phyloP scores from a whole-genome alignment of 352 stramenopile genomes.

The Globisporangium iwayamae region DNA sequence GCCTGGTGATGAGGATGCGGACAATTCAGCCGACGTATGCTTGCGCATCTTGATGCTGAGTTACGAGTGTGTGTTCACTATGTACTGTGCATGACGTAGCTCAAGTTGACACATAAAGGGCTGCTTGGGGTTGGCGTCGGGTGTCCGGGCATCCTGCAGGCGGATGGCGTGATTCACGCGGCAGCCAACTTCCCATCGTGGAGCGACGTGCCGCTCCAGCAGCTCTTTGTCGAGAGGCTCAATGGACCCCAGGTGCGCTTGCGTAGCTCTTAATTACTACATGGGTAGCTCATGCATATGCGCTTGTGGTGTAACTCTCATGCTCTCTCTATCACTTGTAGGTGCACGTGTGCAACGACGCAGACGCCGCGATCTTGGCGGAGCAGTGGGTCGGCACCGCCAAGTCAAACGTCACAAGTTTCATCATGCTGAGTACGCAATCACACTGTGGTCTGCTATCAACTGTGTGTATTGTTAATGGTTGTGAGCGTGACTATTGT shows the following conservation, averaged over 20 bases:
- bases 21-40: neutral
- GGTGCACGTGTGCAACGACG: slow-evolving; percentile 69
- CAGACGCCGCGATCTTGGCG: slow-evolving; percentile 74
- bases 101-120: slow-evolving; percentile 17
- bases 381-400: slow-evolving; percentile 80
- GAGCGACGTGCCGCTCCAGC: slow-evolving; percentile 54
- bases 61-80: neutral
- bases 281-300: no score
- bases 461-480: neutral
- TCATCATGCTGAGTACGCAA: slow-evolving; percentile 82
- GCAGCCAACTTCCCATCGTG: slow-evolving; percentile 72
- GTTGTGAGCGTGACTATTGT: neutral
- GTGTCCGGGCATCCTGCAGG: slow-evolving; percentile 54
- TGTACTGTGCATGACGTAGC: slow-evolving; percentile 7
- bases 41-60: neutral
- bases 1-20: neutral
- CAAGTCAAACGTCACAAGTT: slow-evolving; percentile 52
- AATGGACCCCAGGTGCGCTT: slow-evolving; percentile 17
- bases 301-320: neutral
- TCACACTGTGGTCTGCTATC: neutral
- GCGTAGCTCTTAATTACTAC: slow-evolving; percentile 4
- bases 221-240: slow-evolving; percentile 43
- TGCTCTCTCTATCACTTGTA: slow-evolving; percentile 11
- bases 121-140: slow-evolving; percentile 54
- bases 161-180: slow-evolving; percentile 50